These are phyloP conservation scores for Lactuca saligna DNA, from an alignment of 129 eudicot species.

Conservation along the genomic window DNA sequence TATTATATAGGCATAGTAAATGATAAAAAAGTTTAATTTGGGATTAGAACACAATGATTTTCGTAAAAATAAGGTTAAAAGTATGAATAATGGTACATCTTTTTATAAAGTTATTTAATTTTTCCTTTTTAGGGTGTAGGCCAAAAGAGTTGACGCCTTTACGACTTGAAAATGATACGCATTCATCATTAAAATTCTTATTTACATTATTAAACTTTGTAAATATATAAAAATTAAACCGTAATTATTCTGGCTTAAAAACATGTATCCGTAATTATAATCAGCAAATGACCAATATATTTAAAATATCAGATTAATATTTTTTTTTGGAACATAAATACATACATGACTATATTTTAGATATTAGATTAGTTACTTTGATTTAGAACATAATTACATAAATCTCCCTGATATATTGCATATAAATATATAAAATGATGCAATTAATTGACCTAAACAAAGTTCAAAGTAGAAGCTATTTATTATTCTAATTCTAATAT, in stretches of 20 bases:
- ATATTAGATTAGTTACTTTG: too few relatives aligned
- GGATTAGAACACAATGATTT: constrained; percentile 8
- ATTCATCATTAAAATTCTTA: not conserved
- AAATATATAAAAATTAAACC: not conserved
- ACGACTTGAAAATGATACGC: constrained; percentile 8
- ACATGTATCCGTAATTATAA: too few relatives aligned
- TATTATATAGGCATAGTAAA: constrained; percentile 2
- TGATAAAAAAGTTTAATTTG: constrained; percentile 8
- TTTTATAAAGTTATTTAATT: constrained; percentile 10
- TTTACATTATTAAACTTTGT: not conserved
- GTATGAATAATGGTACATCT: constrained; percentile 12
- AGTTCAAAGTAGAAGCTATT: not conserved
- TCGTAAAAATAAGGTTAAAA: constrained; percentile 4
- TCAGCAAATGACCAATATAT: not conserved
- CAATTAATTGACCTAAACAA: not conserved
- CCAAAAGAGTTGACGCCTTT: constrained; percentile 17
- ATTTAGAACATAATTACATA: too few relatives aligned
- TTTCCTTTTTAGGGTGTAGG: not conserved
- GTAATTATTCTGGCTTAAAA: not conserved
- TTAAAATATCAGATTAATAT: too few relatives aligned
- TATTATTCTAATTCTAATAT: too few relatives aligned
- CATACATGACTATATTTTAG: not conserved
- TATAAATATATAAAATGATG: too few relatives aligned
- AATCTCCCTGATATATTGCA: too few relatives aligned
- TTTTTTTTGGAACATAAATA: not conserved